Conservation (phyloP, 2,329 filamentous ascomycete species). For the Fusarium sp. region DNA sequence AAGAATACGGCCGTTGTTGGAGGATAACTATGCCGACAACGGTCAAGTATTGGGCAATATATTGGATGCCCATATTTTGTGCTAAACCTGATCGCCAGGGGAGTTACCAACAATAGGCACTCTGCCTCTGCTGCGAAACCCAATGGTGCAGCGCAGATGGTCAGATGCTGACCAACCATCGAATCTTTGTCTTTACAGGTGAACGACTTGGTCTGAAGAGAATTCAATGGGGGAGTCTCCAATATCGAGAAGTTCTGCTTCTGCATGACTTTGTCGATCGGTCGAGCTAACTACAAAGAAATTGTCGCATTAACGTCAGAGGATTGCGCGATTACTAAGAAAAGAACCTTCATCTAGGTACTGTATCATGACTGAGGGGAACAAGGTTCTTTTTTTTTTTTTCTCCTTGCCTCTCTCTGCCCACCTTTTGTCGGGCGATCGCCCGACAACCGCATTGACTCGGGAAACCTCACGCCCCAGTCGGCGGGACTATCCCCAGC, state of each 20-base stretch:
- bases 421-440: conserved; percentile 43
- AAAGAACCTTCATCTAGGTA: conserved; percentile 19
- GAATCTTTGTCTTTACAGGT: not conserved
- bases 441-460: conserved; percentile 45
- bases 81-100: conserved; percentile 11
- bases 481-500: conserved; percentile 28
- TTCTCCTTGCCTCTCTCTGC: not conserved
- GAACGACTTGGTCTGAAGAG: not conserved
- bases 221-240: not conserved
- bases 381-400: conserved; percentile 7
- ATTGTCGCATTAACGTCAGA: conserved; percentile 19
- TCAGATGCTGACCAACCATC: not conserved
- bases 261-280: not conserved
- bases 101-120: not conserved
- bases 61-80: not conserved
- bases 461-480: conserved; percentile 23
- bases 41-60: not conserved
- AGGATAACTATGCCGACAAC: not conserved
- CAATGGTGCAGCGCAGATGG: not conserved
- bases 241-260: not conserved
- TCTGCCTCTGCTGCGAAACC: not conserved
- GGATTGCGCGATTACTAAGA: conserved; percentile 42
- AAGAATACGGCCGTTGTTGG: not conserved
- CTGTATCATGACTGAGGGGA: conserved; percentile 43
- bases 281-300: conserved; percentile 6